Evolutionary conservation across 2,329 filamentous ascomycete genomes (phyloP), one percentile per base, ranked within the genome.

Genomic region (Didymosphaeria variabile): DNA sequence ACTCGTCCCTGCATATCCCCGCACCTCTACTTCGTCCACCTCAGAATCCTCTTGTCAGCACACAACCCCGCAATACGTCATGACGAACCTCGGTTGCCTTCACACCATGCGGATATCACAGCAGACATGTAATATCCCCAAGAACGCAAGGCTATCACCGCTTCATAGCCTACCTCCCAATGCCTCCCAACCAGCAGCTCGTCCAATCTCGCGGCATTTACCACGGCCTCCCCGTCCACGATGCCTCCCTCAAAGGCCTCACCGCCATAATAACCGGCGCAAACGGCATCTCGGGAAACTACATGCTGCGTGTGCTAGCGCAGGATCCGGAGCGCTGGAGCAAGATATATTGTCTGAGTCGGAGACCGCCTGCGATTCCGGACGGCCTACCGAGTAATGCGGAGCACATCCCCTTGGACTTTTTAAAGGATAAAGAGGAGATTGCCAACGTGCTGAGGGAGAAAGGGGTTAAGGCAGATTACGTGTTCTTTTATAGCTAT

Each of bases 401-500:
- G 2, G 76, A 81, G 59, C 78, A 83, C 62, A 74, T 84, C 3
- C 66, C 78, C 0, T 63, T 80, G 3, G 81, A 83, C 61, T 81
- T 82, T 55, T 55, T 81, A 31, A 71, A 74, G 21, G 61, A 72
- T 5, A 73, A 76, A 12, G 66, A 74, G n/a, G 72, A 77, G 21
- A 81, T 81, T 32, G 78, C 79, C 0, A 38, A 62, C 3, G 68
- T 73, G 0, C 59, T 81, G 52, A 74, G 75, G 58, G 65, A 74
- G 26, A 73, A 74, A 17, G 66, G 70, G 0, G 75, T 80, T 2
- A 70, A 69, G 63, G 75, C 68, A 3, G 81, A 82, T 61, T 80
- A 86, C 64, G 74, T 85, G 21, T 86, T 86, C 72, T 87, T 85
- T 75, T 86, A 82, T 60, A 83, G 83, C 1, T 86, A 86, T 73